phyloP scores from a whole-genome alignment of 495 filamentous ascomycete genomes.

The Penicillium malachiteum region DNA sequence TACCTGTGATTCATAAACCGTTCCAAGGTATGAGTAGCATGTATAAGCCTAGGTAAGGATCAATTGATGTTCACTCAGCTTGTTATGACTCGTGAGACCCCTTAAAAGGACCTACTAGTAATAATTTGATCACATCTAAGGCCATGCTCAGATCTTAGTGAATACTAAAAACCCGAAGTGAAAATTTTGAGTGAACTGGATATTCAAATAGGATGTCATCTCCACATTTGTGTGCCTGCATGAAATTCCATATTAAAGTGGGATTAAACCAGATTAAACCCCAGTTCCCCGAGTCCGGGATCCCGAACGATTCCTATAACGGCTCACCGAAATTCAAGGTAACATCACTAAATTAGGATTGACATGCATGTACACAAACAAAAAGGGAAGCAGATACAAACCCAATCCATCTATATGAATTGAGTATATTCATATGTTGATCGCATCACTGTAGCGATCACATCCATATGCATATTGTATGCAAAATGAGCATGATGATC shows the following conservation, averaged over 20 bases:
- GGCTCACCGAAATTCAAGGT: constrained; percentile 23
- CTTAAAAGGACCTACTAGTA: no score
- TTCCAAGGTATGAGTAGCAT: no score
- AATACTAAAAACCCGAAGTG: no score
- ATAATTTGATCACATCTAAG: no score
- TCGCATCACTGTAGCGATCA: background rate
- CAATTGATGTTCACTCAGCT: no score
- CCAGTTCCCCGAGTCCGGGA: constrained; percentile 19
- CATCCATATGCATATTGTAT: background rate
- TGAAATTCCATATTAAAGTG: background rate
- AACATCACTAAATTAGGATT: background rate
- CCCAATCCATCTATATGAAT: no score
- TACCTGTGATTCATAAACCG: no score
- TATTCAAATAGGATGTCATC: no score
- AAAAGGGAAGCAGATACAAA: background rate
- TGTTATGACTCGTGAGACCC: no score
- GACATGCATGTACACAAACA: background rate
- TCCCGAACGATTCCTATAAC: constrained; percentile 27
- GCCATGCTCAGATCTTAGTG: no score
- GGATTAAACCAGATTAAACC: background rate
- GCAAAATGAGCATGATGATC: background rate
- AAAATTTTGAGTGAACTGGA: no score
- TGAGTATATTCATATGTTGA: background rate
- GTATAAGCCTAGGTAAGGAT: no score
- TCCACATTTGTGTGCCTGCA: background rate